Evolutionary conservation across 78 protist species (phyloP).

Genomic region (Emiliania huxleyi): DNA sequence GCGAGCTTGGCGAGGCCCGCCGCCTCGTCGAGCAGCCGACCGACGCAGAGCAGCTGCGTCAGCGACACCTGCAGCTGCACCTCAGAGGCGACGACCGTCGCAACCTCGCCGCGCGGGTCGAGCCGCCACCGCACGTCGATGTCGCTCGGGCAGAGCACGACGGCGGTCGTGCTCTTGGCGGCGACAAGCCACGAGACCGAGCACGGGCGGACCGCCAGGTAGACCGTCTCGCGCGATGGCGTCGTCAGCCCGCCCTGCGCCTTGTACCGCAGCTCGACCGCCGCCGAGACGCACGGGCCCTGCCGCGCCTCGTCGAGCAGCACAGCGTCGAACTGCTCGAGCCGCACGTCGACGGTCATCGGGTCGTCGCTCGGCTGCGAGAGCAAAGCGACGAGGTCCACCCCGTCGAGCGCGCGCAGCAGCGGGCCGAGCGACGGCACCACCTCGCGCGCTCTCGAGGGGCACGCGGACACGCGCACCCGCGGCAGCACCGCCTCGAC

Average conservation of each 20-base stretch:
- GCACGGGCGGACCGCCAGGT: not conserved
- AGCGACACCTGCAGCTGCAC: not conserved
- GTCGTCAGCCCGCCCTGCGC: not conserved
- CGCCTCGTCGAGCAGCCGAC: not conserved
- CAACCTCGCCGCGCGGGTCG: not conserved
- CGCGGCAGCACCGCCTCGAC: too few relatives aligned
- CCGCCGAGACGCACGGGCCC: too few relatives aligned
- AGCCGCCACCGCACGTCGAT: not conserved
- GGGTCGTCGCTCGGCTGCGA: not conserved
- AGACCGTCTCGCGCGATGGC: not conserved
- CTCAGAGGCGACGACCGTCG: not conserved
- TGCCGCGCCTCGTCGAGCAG: too few relatives aligned
- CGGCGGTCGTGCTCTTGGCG: not conserved
- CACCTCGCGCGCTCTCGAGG: too few relatives aligned
- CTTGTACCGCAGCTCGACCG: not conserved
- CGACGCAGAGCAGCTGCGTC: not conserved
- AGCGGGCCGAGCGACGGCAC: not conserved
- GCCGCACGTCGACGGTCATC: not conserved
- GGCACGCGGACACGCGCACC: too few relatives aligned
- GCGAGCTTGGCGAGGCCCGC: not conserved
- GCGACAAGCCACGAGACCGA: not conserved
- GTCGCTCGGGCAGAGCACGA: not conserved
- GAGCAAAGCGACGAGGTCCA: too few relatives aligned
- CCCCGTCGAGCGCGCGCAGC: not conserved
- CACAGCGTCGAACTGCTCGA: not conserved